phyloP scores from a whole-genome alignment of 192 early-diverging fungal genomes.

The Coemansia sp. region DNA sequence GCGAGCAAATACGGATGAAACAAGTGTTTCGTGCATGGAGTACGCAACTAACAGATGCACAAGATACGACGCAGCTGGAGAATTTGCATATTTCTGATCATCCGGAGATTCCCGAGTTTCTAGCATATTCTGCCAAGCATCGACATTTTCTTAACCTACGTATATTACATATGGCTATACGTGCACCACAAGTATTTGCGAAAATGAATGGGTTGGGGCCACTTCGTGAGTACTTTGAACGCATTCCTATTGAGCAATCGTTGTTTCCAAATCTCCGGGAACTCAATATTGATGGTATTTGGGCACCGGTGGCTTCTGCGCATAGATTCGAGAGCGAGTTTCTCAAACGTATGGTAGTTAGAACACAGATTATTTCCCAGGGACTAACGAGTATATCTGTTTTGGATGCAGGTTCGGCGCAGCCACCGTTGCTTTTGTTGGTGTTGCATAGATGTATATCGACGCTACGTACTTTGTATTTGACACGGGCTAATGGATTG shows the following conservation, averaged over 20 bases:
- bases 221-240: constrained; percentile 26
- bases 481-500: constrained; percentile 19
- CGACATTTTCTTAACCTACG: constrained; percentile 31
- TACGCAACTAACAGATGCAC: constrained; percentile 20
- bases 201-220: constrained; percentile 14
- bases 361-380: constrained; percentile 13
- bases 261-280: constrained; percentile 32
- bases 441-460: constrained; percentile 17
- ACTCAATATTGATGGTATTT: constrained; percentile 42
- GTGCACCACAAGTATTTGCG: constrained; percentile 25
- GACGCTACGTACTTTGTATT: constrained; percentile 25
- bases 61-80: constrained; percentile 25
- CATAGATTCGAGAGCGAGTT: constrained; percentile 23
- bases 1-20: constrained; percentile 24
- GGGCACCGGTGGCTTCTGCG: constrained; percentile 13
- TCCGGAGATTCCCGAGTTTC: constrained; percentile 38
- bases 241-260: constrained; percentile 8
- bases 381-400: constrained; percentile 30
- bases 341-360: neutral
- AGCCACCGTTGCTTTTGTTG: neutral
- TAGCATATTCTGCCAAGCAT: constrained; percentile 35
- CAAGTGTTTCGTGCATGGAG: constrained; percentile 35
- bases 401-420: constrained; percentile 16
- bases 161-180: constrained; percentile 36
- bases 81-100: constrained; percentile 42